A percentile compares a stretch with the other conserved stretches of the same genome.
Conservation (phyloP, 169 alveolate species). For the Babesia gibsoni region DNA sequence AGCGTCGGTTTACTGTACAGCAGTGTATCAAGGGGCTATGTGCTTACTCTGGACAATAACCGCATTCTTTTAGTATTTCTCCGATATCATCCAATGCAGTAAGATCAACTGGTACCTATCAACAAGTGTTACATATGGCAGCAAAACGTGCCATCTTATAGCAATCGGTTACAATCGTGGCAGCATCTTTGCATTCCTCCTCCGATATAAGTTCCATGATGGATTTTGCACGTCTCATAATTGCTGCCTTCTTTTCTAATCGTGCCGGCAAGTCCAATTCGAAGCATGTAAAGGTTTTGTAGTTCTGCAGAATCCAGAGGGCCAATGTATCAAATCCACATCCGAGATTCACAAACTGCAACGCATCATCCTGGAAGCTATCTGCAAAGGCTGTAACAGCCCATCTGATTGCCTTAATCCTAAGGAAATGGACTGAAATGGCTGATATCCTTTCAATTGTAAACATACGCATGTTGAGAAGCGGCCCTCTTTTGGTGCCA, state of each 20-base stretch:
- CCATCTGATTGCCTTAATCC: constrained; percentile 2
- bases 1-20: constrained; percentile 33
- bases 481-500: not conserved
- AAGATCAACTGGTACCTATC: constrained; percentile 6
- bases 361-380: constrained; percentile 12
- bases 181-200: not conserved
- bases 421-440: constrained; percentile 18
- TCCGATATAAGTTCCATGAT: constrained; percentile 18
- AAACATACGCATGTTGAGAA: constrained; percentile 27
- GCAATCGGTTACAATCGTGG: not conserved
- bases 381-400: constrained; percentile 18
- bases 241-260: constrained; percentile 16
- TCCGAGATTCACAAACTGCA: constrained; percentile 62
- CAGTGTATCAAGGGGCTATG: not conserved
- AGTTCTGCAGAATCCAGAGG: constrained; percentile 20
- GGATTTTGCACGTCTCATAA: constrained; percentile 1
- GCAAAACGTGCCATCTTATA: constrained; percentile 41
- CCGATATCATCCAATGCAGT: not conserved
- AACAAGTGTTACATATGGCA: not conserved
- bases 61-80: not conserved
- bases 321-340: constrained; percentile 60
- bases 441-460: not conserved
- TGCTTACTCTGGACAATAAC: not conserved
- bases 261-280: constrained; percentile 46
- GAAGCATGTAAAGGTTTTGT: constrained; percentile 21